phyloP scores from a whole-genome alignment of 2,329 filamentous ascomycete genomes.

The Talaromyces islandicus region DNA sequence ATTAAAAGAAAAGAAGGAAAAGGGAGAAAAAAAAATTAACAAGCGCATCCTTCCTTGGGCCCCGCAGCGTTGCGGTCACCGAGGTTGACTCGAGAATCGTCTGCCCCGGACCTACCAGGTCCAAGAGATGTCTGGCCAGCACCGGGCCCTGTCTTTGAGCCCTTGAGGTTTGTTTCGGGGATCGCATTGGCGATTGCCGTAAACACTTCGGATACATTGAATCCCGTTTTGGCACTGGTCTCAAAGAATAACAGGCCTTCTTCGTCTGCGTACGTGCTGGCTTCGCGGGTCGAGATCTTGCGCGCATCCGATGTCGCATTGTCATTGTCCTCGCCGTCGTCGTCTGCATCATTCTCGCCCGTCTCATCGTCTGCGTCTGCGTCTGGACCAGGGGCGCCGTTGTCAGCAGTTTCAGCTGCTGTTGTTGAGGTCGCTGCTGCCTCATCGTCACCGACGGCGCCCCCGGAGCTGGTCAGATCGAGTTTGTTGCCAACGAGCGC shows the following conservation, averaged over 20 bases:
- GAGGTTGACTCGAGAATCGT: slow-evolving; percentile 70
- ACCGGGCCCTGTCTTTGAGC: slow-evolving; percentile 61
- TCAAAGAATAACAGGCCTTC: slow-evolving; percentile 94
- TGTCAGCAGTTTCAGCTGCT: slow-evolving; percentile 28
- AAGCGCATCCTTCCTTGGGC: slow-evolving; percentile 89
- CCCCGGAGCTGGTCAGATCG: slow-evolving; percentile 64
- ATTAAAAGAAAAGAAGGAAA: too few species aligned
- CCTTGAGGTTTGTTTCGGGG: slow-evolving; percentile 93
- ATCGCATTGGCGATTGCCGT: slow-evolving; percentile 98
- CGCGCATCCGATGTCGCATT: slow-evolving; percentile 67
- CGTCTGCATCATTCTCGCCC: slow-evolving; percentile 22
- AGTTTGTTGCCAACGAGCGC: slow-evolving; percentile 95
- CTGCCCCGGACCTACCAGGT: slow-evolving; percentile 36
- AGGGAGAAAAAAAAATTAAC: too few species aligned
- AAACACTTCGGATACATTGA: slow-evolving; percentile 93
- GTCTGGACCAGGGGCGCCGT: slow-evolving; percentile 21
- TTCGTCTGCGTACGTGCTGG: slow-evolving; percentile 88
- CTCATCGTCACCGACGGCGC: slow-evolving; percentile 38
- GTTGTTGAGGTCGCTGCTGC: slow-evolving; percentile 12
- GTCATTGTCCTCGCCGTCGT: slow-evolving; percentile 48
- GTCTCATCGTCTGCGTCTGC: slow-evolving; percentile 37
- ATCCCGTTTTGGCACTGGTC: slow-evolving; percentile 93
- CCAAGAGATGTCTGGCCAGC: slow-evolving; percentile 54
- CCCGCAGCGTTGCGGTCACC: slow-evolving; percentile 65
- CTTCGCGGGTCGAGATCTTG: slow-evolving; percentile 86